phyloP scores from a whole-genome alignment of 148 eudicot species.

The Rhododendron mucronatum region DNA sequence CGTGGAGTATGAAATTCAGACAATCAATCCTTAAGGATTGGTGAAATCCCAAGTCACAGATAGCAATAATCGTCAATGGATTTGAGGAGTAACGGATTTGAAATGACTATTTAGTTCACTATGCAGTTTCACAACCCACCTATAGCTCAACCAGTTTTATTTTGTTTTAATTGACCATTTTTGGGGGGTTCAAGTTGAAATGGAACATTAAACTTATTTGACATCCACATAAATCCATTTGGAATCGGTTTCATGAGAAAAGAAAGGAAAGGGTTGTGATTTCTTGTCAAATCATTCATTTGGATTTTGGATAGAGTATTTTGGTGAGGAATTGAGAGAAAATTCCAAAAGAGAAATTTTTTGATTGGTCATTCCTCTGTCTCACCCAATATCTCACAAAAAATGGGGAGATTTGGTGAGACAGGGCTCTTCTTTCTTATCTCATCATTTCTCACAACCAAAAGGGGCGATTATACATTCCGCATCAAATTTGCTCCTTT shows the following conservation, averaged over 20 bases:
- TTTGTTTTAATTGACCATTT: neutral
- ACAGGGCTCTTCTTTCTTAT: neutral
- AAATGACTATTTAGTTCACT: neutral
- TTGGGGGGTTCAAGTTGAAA: neutral
- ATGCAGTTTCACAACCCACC: neutral
- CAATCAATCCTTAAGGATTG: too few relatives aligned
- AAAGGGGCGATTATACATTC: neutral
- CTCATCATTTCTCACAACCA: neutral
- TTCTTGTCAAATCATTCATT: too few relatives aligned
- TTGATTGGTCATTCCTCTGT: neutral
- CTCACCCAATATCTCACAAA: neutral
- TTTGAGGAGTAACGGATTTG: neutral
- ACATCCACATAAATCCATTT: neutral
- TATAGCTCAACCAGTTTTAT: neutral
- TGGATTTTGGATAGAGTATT: neutral
- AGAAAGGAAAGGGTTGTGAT: neutral
- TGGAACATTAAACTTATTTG: neutral
- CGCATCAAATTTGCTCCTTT: neutral
- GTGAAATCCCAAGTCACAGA: too few relatives aligned
- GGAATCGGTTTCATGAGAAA: too few relatives aligned
- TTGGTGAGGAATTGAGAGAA: neutral
- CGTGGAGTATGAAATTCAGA: too few relatives aligned
- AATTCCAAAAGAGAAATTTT: neutral
- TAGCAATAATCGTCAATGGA: too few relatives aligned
- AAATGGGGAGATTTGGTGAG: too few relatives aligned